Evolutionary conservation across 306 rosid species (phyloP).

Genomic region (Quercus agrifolia): DNA sequence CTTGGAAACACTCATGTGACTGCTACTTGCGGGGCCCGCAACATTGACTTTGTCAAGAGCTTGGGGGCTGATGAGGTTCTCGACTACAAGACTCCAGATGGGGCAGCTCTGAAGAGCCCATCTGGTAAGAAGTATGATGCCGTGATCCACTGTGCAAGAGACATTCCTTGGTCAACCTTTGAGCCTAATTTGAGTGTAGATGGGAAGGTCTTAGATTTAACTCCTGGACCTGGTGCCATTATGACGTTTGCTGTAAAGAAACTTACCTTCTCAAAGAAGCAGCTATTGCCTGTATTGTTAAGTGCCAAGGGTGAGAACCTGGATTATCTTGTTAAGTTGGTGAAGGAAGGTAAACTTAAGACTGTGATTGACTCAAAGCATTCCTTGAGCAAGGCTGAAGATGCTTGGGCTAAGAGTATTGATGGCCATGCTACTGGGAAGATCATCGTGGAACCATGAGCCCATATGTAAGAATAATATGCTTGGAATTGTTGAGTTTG

Average conservation of each 20-base stretch:
- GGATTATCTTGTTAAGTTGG: slow-evolving; percentile 34
- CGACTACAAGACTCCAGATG: slow-evolving; percentile 66
- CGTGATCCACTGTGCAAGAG: slow-evolving; percentile 50
- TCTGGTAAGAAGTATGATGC: slow-evolving; percentile 62
- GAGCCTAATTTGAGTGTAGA: slow-evolving; percentile 41
- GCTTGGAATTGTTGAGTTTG: background rate
- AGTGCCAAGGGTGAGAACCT: slow-evolving; percentile 40
- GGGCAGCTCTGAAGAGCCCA: slow-evolving; percentile 56
- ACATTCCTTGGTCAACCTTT: slow-evolving; percentile 66
- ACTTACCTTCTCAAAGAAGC: slow-evolving; percentile 59
- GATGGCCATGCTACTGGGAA: slow-evolving; percentile 73
- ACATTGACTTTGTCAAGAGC: slow-evolving; percentile 53
- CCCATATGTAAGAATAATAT: background rate
- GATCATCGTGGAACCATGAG: slow-evolving; percentile 51
- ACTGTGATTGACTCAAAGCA: slow-evolving; percentile 44
- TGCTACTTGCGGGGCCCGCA: slow-evolving; percentile 74
- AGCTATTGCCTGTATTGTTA: slow-evolving; percentile 32
- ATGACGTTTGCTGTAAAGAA: slow-evolving; percentile 33
- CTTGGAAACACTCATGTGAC: slow-evolving; percentile 56
- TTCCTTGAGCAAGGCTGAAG: slow-evolving; percentile 66
- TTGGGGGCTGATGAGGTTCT: slow-evolving; percentile 77
- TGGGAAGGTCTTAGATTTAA: slow-evolving; percentile 58
- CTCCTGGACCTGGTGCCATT: slow-evolving; percentile 29
- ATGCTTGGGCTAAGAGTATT: slow-evolving; percentile 75
- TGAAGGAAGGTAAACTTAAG: slow-evolving; percentile 63